phyloP scores from a whole-genome alignment of 805 yeast genomes.

The Metschnikowia lunata region DNA sequence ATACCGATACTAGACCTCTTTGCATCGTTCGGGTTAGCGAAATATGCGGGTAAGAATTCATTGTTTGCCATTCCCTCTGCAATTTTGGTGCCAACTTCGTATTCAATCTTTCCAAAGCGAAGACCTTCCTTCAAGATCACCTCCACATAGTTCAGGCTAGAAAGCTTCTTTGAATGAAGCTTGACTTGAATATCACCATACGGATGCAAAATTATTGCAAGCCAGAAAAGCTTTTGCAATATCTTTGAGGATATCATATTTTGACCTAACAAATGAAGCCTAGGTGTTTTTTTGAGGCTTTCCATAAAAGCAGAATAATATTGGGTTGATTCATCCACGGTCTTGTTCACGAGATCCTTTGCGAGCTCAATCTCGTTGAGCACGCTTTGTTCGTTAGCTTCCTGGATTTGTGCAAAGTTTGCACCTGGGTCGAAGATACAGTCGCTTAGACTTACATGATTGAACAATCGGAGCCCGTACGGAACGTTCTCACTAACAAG shows the following conservation, averaged over 20 bases:
- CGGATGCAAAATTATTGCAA: conserved; percentile 46
- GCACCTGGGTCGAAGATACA: conserved; percentile 49
- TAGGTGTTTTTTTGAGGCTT: background rate
- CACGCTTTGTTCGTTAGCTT: conserved; percentile 15
- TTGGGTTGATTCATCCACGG: conserved; percentile 22
- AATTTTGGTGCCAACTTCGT: conserved; percentile 46
- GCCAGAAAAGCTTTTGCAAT: conserved; percentile 38
- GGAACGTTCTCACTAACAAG: conserved; percentile 59
- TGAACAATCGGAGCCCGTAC: conserved; percentile 59
- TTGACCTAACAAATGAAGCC: background rate
- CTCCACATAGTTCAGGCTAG: conserved; percentile 39
- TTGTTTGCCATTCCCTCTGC: conserved; percentile 20
- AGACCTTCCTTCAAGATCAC: conserved; percentile 64
- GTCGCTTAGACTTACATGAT: conserved; percentile 49
- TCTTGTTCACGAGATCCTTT: conserved; percentile 12
- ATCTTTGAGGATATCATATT: conserved; percentile 7
- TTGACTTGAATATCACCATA: conserved; percentile 39
- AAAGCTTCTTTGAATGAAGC: conserved; percentile 36
- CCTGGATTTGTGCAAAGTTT: conserved; percentile 15
- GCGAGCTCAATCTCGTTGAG: conserved; percentile 16
- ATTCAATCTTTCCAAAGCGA: conserved; percentile 55
- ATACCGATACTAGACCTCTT: conserved; percentile 59
- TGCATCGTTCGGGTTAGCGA: conserved; percentile 15
- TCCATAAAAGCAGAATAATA: conserved; percentile 19
- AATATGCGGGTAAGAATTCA: conserved; percentile 18